Conservation (phyloP, 495 filamentous ascomycete species). For the Oleoguttula mirabilis region DNA sequence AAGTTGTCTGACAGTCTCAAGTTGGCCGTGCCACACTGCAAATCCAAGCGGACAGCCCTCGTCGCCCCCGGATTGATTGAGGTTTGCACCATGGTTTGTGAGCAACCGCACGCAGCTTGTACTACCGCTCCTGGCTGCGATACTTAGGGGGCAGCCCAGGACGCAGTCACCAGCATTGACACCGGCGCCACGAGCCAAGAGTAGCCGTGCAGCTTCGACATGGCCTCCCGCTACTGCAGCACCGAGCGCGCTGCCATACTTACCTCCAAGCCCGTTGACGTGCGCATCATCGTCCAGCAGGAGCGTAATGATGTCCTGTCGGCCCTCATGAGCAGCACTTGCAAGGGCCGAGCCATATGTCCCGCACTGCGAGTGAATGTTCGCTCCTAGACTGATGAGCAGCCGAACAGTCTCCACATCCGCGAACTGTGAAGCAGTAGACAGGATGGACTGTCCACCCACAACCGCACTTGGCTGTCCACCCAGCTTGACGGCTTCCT, state of each 20-base stretch:
- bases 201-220: not conserved
- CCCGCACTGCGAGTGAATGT: not conserved
- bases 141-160: not conserved
- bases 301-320: not conserved
- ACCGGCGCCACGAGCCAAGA: slow-evolving; percentile 10
- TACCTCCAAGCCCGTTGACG: slow-evolving; percentile 1
- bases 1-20: slow-evolving; percentile 10
- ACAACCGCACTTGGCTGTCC: slow-evolving; percentile 1
- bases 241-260: slow-evolving; percentile 10
- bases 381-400: slow-evolving; percentile 4
- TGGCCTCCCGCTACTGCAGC: slow-evolving; percentile 7
- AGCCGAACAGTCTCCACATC: slow-evolving; percentile 3
- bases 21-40: slow-evolving; percentile 8
- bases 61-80: slow-evolving; percentile 1
- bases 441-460: slow-evolving; percentile 5
- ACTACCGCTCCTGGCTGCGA: not conserved
- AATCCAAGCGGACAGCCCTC: slow-evolving; percentile 5
- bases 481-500: not conserved
- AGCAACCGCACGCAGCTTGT: not conserved
- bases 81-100: not conserved
- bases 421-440: slow-evolving; percentile 2
- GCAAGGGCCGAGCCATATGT: slow-evolving; percentile 1
- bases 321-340: slow-evolving; percentile 1
- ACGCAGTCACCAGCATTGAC: not conserved
- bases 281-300: slow-evolving; percentile 5